Evolutionary conservation across 208 protist species (phyloP).

Genomic region (Crithidia brevicula): DNA sequence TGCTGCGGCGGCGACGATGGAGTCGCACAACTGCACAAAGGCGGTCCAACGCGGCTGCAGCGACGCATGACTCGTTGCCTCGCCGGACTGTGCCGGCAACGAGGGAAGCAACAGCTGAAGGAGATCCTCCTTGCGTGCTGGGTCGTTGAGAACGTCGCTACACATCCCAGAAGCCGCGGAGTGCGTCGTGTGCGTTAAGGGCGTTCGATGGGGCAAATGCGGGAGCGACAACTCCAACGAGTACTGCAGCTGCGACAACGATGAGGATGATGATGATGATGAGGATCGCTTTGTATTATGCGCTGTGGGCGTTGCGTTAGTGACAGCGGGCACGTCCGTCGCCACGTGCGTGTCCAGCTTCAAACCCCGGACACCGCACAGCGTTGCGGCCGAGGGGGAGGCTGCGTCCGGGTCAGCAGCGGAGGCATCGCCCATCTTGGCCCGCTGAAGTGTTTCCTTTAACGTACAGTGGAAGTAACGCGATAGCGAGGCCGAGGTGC

Average conservation of each 20-base stretch:
- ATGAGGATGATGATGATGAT: not conserved
- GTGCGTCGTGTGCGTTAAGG: not conserved
- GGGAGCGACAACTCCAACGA: slow-evolving; percentile 27
- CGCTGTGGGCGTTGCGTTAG: no score
- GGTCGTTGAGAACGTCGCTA: not conserved
- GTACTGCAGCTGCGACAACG: slow-evolving; percentile 1
- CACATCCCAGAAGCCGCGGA: not conserved
- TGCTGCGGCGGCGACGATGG: not conserved
- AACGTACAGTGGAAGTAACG: slow-evolving; percentile 10
- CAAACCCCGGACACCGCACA: no score
- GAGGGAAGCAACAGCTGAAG: no score
- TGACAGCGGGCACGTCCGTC: no score
- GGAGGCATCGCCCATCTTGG: no score
- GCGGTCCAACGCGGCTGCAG: slow-evolving; percentile 9
- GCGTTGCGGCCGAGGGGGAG: not conserved
- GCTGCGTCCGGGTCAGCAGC: not conserved
- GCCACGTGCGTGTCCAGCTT: no score
- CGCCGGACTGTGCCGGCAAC: no score
- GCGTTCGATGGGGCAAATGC: slow-evolving; percentile 16
- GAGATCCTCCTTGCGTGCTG: not conserved
- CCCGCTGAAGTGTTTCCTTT: not conserved
- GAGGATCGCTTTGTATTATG: no score
- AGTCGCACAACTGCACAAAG: slow-evolving; percentile 20
- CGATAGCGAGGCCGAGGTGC: slow-evolving; percentile 10
- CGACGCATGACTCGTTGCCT: no score